Evolutionary conservation across 1,284 basidiomycete species (phyloP), one percentile per base, ranked within the genome.

Genomic region (Malassezia sympodialis): DNA sequence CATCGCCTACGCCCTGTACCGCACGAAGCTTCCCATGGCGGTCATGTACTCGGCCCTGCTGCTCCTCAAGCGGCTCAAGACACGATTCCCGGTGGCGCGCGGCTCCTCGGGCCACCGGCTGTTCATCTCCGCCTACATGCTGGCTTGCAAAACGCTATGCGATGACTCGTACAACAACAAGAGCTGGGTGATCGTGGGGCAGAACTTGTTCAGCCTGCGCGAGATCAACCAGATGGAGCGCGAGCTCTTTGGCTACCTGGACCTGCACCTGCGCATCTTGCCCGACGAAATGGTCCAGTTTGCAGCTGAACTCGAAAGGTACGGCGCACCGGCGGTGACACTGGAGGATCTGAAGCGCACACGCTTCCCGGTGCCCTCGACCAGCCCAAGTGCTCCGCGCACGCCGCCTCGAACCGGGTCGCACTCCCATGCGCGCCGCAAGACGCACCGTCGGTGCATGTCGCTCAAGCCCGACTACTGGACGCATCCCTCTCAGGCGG

Each of bases 151-250:
- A 61, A 67, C 61, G 60, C 59, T 62, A 51, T 74, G 72, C 56
- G 73, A 75, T 58, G 73, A 75, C 52, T 67, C 68, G 30, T 75
- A 74, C 62, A 67, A 63, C 14, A 75, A 75, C 66, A 73, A 73
- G 61, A 67, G 64, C 55, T 75, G 73, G 73, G 65, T 69, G 49
- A 72, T 75, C 41, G 73, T 74, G 39, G 66, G 72, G 21, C 73
- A 75, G 46, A 69, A 69, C 19, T 59, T 75, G 39, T 74, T 75
- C 51, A 62, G 60, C 40, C 54, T 73, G 23, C 65, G 66, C 30
- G 73, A 75, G 55, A 61, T 75, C 50, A 75, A 75, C 57, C 72
- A 73, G 56, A 74, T 75, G 69, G 73, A 75, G 58, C 66, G 73
- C 31, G 73, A 75, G 56, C 62, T 75, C 26, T 72, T 75, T 31